Percentiles rank a stretch among this genome's conserved stretches.
phyloP scores from a whole-genome alignment of 164 flowering plant species.

The Sextonia rubra region DNA sequence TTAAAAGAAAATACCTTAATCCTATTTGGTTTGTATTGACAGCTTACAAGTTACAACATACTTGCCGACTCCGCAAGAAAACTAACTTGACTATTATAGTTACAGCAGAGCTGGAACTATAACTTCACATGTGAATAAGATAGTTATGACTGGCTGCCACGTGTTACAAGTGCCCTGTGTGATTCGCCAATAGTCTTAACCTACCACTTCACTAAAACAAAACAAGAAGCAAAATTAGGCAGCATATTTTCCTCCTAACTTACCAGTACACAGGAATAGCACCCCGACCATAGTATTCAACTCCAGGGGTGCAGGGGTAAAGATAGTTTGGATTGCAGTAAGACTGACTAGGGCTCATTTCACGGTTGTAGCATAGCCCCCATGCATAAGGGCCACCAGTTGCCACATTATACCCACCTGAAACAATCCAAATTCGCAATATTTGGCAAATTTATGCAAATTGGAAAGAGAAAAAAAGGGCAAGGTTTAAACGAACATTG shows the following conservation, averaged over 20 bases:
- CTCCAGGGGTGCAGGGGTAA: constrained; percentile 88
- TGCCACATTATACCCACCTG: constrained; percentile 92
- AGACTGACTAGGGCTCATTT: constrained; percentile 72
- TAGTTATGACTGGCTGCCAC: too few species aligned
- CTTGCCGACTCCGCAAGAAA: too few species aligned
- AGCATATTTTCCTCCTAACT: not conserved
- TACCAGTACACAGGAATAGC: constrained; percentile 93
- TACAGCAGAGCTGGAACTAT: too few species aligned
- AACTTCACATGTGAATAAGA: too few species aligned
- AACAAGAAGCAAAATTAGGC: not conserved
- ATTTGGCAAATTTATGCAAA: too few species aligned
- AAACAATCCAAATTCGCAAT: not conserved
- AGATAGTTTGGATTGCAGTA: constrained; percentile 66
- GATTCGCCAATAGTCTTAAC: too few species aligned
- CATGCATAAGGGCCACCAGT: constrained; percentile 86
- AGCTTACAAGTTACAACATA: too few species aligned
- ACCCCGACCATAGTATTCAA: constrained; percentile 86
- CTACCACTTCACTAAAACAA: not conserved
- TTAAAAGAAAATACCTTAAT: not conserved
- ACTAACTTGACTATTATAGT: too few species aligned
- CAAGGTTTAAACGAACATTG: too few species aligned
- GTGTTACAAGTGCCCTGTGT: too few species aligned
- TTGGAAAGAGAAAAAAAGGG: too few species aligned
- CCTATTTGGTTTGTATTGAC: not conserved
- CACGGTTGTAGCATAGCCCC: constrained; percentile 88